Evolutionary conservation across 768 basidiomycete genomes (phyloP).

Genomic region (Lactarius vividus): DNA sequence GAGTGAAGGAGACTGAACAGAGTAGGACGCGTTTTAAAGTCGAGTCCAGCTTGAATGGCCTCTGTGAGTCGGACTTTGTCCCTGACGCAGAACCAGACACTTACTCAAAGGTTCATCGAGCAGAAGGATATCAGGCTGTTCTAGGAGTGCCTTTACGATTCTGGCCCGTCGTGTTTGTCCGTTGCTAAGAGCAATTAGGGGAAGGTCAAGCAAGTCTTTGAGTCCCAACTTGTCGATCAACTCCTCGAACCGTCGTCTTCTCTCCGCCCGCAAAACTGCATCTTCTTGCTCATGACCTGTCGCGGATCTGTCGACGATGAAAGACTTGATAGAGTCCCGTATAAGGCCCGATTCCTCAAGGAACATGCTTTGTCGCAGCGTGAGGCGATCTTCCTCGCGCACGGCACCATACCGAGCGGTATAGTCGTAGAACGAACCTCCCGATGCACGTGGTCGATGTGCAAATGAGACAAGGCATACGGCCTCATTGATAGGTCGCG

Average conservation of each 20-base stretch:
- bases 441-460: conserved; percentile 52
- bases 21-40: conserved; percentile 54
- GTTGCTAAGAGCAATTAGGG: conserved; percentile 81
- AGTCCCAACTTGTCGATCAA: conserved; percentile 60
- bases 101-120: conserved; percentile 91
- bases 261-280: conserved; percentile 27
- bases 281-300: conserved; percentile 19
- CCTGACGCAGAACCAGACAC: conserved; percentile 28
- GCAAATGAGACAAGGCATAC: conserved; percentile 66
- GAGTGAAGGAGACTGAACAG: conserved; percentile 54
- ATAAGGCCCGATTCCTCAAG: conserved; percentile 31
- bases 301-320: conserved; percentile 8
- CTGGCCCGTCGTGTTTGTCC: conserved; percentile 89
- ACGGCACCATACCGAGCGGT: conserved; percentile 90
- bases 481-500: conserved; percentile 41
- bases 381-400: conserved; percentile 77
- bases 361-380: conserved; percentile 67
- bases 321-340: conserved; percentile 11
- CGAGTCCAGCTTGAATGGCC: conserved; percentile 66
- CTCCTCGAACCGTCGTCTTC: conserved; percentile 43
- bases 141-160: conserved; percentile 73
- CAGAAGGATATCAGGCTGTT: conserved; percentile 67
- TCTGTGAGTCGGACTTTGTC: neutral
- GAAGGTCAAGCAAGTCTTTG: conserved; percentile 67
- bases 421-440: conserved; percentile 86